phyloP scores from a whole-genome alignment of 495 filamentous ascomycete genomes.

The Bacidia rubella region DNA sequence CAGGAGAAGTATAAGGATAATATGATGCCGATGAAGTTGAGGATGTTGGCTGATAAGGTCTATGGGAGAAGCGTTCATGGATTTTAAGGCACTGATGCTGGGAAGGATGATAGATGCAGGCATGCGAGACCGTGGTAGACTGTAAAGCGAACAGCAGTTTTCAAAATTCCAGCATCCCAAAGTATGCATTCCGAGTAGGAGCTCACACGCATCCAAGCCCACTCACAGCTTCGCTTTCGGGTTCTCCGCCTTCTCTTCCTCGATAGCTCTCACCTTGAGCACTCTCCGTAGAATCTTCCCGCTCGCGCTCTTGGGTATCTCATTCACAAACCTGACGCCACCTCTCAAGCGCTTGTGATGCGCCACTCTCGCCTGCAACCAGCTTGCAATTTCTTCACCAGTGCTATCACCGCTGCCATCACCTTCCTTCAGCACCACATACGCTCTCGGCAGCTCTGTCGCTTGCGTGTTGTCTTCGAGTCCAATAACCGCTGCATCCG shows the following conservation, averaged over 20 bases:
- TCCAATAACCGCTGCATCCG: slow-evolving; percentile 76
- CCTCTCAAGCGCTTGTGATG: slow-evolving; percentile 69
- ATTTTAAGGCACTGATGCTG: not conserved
- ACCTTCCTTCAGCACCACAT: slow-evolving; percentile 53
- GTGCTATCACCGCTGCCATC: slow-evolving; percentile 37
- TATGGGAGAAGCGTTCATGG: slow-evolving; percentile 8
- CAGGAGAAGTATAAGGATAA: slow-evolving; percentile 26
- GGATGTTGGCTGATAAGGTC: slow-evolving; percentile 21
- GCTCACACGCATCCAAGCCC: no score
- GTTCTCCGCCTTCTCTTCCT: slow-evolving; percentile 26
- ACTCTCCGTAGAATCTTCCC: slow-evolving; percentile 81
- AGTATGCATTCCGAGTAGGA: no score
- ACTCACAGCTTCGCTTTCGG: slow-evolving; percentile 18
- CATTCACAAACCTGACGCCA: slow-evolving; percentile 68
- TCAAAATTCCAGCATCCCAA: no score
- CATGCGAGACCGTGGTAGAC: no score
- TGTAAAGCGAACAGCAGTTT: no score
- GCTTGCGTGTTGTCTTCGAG: slow-evolving; percentile 55
- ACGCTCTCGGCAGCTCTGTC: slow-evolving; percentile 75
- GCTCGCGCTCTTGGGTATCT: slow-evolving; percentile 70
- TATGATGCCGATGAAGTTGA: slow-evolving; percentile 32
- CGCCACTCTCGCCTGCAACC: slow-evolving; percentile 49
- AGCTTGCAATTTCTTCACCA: slow-evolving; percentile 47
- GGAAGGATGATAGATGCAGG: no score
- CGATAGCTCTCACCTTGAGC: slow-evolving; percentile 39